A percentile compares a stretch with the other conserved stretches of the same genome.
phyloP scores from a whole-genome alignment of 2,329 filamentous ascomycete species.

The Cladosporium colombiae region DNA sequence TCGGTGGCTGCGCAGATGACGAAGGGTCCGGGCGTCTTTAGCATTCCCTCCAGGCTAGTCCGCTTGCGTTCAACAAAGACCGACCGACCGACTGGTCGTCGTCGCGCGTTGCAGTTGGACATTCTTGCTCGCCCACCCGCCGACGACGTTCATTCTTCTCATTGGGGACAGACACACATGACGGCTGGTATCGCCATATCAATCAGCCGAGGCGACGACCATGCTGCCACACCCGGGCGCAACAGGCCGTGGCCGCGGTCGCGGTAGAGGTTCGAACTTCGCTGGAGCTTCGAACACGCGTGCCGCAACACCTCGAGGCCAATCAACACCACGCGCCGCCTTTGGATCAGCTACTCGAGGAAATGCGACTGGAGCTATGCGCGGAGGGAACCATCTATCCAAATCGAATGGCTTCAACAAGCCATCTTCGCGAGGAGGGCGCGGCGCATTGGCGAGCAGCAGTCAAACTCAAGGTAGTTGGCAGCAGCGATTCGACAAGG shows the following conservation, averaged over 20 bases:
- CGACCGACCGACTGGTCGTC: background rate
- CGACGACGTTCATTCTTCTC: background rate
- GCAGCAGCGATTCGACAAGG: conserved; percentile 28
- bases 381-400: background rate
- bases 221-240: conserved; percentile 11
- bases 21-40: background rate
- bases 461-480: conserved; percentile 22
- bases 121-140: background rate
- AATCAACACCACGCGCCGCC: background rate
- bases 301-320: conserved; percentile 10
- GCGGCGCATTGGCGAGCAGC: conserved; percentile 14
- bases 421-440: conserved; percentile 1
- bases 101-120: background rate
- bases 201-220: conserved; percentile 17
- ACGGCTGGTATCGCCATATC: conserved; percentile 6
- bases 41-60: background rate
- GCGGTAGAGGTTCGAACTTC: conserved; percentile 17
- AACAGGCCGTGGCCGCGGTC: conserved; percentile 19
- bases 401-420: conserved; percentile 4
- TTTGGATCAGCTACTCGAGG: conserved; percentile 7
- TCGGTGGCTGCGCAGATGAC: background rate
- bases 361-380: background rate
- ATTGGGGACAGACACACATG: conserved; percentile 13
- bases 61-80: background rate
- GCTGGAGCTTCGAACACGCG: conserved; percentile 11